Base-by-base conservation (phyloP, 2,329 filamentous ascomycete species). In the Colletotrichum nymphaeae region DNA sequence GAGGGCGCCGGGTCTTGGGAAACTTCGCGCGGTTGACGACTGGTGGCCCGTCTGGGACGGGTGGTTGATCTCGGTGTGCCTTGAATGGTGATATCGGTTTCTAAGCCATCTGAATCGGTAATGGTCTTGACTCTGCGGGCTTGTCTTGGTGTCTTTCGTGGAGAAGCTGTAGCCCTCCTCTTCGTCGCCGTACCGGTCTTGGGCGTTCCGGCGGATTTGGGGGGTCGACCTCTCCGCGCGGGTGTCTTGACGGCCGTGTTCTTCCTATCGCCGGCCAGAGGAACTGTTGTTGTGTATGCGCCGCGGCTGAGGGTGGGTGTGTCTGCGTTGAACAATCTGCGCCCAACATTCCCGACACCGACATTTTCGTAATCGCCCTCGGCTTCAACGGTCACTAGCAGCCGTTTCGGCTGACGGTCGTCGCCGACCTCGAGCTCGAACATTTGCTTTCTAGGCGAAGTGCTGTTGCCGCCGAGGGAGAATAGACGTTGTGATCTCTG, bases 361-460 rank as follows among this genome's bases (percentile, higher is more conserved):
- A 78, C 55, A 19, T 76, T 71, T 26, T 75, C 73, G 46, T 75
- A 74, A 35, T 76, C 75, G 37, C 67, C 77, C 1, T 87, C 86
- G 2, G 88, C 86, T 78, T 91, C 88, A 65, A 90, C 88, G 11
- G 89, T 90, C 65, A 90, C 88, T 57, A 85, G 82, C 56, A 91
- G 82, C 70, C 84, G 85, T 78, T 90, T 87, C 3, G 88, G 88
- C 59, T 87, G 84, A 58, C 78, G 79, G 49, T 83, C 83, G 76
- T 87, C 82, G 59, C 88, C 88, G 30, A 89, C 87, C 75, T 90
- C 87, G 42, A 90, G 85, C 79, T 89, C 86, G 74, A 90, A 90
- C 57, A 83, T 89, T 77, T 87, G 88, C 81, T 89, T 90, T 62
- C 88, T 83, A 52, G 89, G 88, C 55, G 89, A 90, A 19, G 78